phyloP scores from a whole-genome alignment of 805 yeast genomes.

The Lipomyces chichibuensis region DNA sequence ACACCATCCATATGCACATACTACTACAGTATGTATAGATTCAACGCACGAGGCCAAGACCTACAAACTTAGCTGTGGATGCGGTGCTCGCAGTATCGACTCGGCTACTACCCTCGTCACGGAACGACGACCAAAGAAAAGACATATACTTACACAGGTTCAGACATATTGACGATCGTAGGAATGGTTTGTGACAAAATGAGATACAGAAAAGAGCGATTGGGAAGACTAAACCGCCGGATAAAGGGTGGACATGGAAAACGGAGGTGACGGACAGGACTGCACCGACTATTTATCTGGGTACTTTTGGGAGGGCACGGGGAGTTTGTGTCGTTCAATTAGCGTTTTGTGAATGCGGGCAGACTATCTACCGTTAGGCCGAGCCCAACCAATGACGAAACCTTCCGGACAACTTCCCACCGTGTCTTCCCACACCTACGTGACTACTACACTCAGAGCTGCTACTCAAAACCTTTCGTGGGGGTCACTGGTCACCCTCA shows the following conservation, averaged over 20 bases:
- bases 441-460: too few relatives aligned
- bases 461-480: not conserved
- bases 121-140: constrained; percentile 7
- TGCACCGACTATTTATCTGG: constrained; percentile 26
- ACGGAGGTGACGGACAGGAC: constrained; percentile 22
- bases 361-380: not conserved
- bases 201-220: constrained; percentile 5
- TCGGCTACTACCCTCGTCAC: not conserved
- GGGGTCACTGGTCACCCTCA: constrained; percentile 1
- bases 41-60: not conserved
- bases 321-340: not conserved
- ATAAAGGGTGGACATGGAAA: constrained; percentile 1
- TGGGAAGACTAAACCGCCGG: not conserved
- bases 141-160: constrained; percentile 30
- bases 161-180: constrained; percentile 26
- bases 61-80: not conserved
- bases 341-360: not conserved
- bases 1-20: not conserved
- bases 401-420: constrained; percentile 2
- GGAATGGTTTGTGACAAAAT: constrained; percentile 6
- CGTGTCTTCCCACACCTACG: not conserved
- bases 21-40: not conserved
- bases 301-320: not conserved
- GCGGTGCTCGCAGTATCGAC: not conserved
- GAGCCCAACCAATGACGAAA: constrained; percentile 1